Evolutionary conservation across 176 grass and related monocot species (phyloP).

Genomic region (Chloris gayana): DNA sequence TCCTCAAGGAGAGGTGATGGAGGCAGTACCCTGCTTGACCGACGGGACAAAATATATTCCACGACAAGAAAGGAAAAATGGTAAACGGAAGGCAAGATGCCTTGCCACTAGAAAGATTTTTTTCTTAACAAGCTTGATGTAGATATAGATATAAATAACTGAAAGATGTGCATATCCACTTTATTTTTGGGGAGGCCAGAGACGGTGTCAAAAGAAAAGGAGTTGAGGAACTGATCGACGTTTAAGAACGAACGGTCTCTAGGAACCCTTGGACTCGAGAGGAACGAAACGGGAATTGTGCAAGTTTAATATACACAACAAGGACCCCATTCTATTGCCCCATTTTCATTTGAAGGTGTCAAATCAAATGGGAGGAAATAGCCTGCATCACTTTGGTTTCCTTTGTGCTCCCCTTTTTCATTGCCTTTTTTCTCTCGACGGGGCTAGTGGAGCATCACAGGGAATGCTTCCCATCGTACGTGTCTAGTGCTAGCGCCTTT

Average conservation of each 20-base stretch:
- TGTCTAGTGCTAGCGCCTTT: slow-evolving; percentile 18
- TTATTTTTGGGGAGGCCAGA: not conserved
- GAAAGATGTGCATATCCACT: not conserved
- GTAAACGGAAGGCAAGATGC: not conserved
- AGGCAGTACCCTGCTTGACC: slow-evolving; percentile 31
- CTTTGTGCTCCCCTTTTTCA: not conserved
- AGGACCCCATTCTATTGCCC: not conserved
- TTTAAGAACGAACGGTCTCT: not conserved
- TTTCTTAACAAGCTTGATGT: too few relatives aligned
- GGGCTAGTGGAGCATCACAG: slow-evolving; percentile 43
- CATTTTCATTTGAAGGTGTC: slow-evolving; percentile 1
- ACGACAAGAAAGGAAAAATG: slow-evolving; percentile 9
- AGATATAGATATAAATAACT: not conserved
- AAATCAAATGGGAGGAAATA: slow-evolving; percentile 15
- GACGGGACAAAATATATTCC: slow-evolving; percentile 31
- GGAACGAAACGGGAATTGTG: not conserved
- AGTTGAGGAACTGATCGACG: not conserved
- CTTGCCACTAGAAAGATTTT: not conserved
- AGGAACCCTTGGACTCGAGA: not conserved
- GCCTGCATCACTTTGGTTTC: not conserved
- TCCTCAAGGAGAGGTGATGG: slow-evolving; percentile 18
- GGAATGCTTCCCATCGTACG: slow-evolving; percentile 20
- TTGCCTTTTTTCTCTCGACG: not conserved
- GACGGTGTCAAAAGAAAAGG: not conserved
- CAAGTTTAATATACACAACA: not conserved